A percentile compares a stretch with the other conserved stretches of the same genome.
phyloP scores from a whole-genome alignment of 495 filamentous ascomycete species.

The Parathielavia appendiculata region DNA sequence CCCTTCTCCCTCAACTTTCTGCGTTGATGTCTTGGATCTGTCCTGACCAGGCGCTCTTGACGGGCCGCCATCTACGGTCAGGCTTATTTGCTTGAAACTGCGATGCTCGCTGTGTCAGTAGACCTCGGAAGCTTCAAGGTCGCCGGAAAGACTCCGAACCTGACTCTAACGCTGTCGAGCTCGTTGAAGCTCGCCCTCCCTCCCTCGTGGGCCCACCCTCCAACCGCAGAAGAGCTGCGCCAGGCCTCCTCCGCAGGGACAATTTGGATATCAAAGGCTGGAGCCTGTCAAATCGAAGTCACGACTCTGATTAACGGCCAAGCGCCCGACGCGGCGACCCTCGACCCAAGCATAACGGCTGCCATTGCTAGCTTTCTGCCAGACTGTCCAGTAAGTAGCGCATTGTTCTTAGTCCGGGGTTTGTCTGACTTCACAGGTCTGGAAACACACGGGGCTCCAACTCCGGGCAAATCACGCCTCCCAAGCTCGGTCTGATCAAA shows the following conservation, averaged over 20 bases:
- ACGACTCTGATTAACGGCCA: constrained; percentile 19
- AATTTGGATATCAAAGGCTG: constrained; percentile 30
- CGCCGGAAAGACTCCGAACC: constrained; percentile 14
- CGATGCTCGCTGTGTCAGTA: constrained; percentile 17
- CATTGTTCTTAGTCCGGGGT: background rate
- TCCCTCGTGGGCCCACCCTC: background rate
- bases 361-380: constrained; percentile 8
- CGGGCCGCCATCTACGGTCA: background rate
- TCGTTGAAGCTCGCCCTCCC: constrained; percentile 18
- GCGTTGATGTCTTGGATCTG: background rate
- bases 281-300: constrained; percentile 26
- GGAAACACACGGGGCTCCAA: constrained; percentile 27
- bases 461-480: constrained; percentile 19
- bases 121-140: constrained; percentile 24
- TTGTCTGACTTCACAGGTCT: constrained; percentile 19
- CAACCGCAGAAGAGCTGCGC: constrained; percentile 17
- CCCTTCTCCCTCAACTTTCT: background rate
- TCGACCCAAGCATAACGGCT: constrained; percentile 4
- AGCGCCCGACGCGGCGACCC: background rate
- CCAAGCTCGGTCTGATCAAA: background rate
- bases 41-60: background rate
- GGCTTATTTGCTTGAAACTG: background rate
- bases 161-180: constrained; percentile 20
- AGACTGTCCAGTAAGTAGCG: constrained; percentile 20
- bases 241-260: constrained; percentile 15